These are phyloP conservation scores for Phanerochaete sordida DNA, from an alignment of 768 basidiomycete species.

Conservation along the genomic window DNA sequence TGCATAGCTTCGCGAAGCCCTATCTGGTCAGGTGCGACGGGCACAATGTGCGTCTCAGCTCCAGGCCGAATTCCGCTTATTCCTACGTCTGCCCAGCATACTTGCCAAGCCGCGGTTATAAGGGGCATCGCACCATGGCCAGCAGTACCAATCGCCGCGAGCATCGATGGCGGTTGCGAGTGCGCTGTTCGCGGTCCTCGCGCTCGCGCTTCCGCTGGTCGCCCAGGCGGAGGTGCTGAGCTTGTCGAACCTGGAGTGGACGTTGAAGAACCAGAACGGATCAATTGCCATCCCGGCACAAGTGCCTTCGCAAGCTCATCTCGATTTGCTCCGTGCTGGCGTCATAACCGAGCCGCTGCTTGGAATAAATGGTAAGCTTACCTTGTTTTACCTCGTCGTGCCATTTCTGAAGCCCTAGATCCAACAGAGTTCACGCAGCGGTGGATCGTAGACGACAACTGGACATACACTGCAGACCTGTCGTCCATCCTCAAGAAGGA, in stretches of 20 bases:
- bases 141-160: background rate
- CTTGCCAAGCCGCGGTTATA: background rate
- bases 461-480: slow-evolving; percentile 56
- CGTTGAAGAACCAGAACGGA: slow-evolving; percentile 49
- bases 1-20: background rate
- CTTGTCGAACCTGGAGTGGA: slow-evolving; percentile 47
- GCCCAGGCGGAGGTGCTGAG: slow-evolving; percentile 28
- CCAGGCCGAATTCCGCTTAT: background rate
- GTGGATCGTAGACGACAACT: slow-evolving; percentile 54
- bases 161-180: background rate
- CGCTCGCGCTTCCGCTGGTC: slow-evolving; percentile 6
- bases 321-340: slow-evolving; percentile 49
- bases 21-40: background rate
- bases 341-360: slow-evolving; percentile 52
- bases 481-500: slow-evolving; percentile 33
- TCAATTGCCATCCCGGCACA: slow-evolving; percentile 49
- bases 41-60: background rate
- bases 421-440: slow-evolving; percentile 47
- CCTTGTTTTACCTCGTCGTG: background rate
- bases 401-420: background rate
- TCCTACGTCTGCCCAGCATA: background rate
- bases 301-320: slow-evolving; percentile 51
- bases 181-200: background rate
- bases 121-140: background rate
- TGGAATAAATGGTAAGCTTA: slow-evolving; percentile 45